Evolutionary conservation across 208 protist species (phyloP).

Genomic region (Spongospora subterranea): DNA sequence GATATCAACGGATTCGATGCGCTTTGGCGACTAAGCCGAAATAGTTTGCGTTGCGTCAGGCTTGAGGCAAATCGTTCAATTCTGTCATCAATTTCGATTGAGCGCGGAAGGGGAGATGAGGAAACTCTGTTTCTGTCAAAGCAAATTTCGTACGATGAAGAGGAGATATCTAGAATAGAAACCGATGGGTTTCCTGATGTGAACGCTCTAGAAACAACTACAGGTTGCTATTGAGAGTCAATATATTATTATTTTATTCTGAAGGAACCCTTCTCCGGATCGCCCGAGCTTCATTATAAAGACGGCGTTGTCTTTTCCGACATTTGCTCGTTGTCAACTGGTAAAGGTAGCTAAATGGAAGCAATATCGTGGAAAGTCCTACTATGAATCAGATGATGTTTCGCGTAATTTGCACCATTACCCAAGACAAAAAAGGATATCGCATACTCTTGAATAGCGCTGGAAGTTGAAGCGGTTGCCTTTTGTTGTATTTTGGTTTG

Average conservation of each 20-base stretch:
- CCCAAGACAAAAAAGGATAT: background rate
- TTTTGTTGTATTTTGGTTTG: background rate
- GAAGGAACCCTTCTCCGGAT: background rate
- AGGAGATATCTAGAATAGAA: too few relatives aligned
- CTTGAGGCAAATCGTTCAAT: too few relatives aligned
- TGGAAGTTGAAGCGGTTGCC: background rate
- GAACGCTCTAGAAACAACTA: background rate
- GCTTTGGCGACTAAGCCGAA: too few relatives aligned
- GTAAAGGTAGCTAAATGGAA: background rate
- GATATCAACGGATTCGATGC: too few relatives aligned
- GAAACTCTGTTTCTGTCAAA: too few relatives aligned
- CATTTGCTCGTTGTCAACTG: background rate
- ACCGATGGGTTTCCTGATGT: background rate
- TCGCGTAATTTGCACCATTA: too few relatives aligned
- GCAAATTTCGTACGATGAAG: too few relatives aligned
- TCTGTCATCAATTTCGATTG: too few relatives aligned
- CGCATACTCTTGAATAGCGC: background rate
- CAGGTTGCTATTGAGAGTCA: background rate
- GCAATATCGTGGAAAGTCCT: background rate
- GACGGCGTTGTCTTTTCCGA: background rate
- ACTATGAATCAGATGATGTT: background rate
- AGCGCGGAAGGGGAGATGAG: too few relatives aligned
- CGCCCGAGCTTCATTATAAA: background rate
- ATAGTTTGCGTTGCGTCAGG: too few relatives aligned
- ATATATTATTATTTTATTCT: constrained; percentile 9